Conservation (phyloP, 805 yeast genomes). For the Suhomyces tanzawaensis region DNA sequence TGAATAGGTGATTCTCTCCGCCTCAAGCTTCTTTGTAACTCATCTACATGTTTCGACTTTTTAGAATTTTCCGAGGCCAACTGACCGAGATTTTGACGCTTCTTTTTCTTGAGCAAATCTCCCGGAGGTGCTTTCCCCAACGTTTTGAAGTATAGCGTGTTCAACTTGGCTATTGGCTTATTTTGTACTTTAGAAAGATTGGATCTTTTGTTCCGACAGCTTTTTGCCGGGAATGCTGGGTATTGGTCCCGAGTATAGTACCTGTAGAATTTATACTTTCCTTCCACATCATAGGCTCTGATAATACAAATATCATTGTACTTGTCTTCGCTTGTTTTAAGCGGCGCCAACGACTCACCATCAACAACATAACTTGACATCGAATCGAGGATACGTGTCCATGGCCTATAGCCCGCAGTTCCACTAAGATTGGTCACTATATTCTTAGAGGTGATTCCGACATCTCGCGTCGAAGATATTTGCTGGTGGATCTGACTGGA, state of each 20-base stretch:
- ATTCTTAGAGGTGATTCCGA: conserved; percentile 63
- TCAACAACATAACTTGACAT: conserved; percentile 41
- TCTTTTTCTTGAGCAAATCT: conserved; percentile 10
- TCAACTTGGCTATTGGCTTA: conserved; percentile 14
- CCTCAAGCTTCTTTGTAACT: background rate
- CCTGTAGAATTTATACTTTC: conserved; percentile 70
- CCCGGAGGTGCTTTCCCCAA: conserved; percentile 27
- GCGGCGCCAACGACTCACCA: conserved; percentile 11
- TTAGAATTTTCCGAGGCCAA: background rate
- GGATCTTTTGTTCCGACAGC: conserved; percentile 10
- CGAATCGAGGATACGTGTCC: conserved; percentile 49
- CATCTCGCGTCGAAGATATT: conserved; percentile 28
- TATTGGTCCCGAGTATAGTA: conserved; percentile 34
- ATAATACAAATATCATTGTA: conserved; percentile 38
- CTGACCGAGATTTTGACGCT: background rate
- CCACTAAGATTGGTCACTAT: conserved; percentile 54
- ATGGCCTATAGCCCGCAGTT: conserved; percentile 47
- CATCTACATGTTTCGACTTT: background rate
- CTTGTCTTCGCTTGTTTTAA: conserved; percentile 26
- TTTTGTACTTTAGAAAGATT: conserved; percentile 1
- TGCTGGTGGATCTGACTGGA: conserved; percentile 60
- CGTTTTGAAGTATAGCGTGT: conserved; percentile 15
- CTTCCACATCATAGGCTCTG: conserved; percentile 68
- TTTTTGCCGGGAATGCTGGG: conserved; percentile 4
- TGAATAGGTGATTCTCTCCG: background rate